Evolutionary conservation across 2,329 filamentous ascomycete species (phyloP).

Genomic region (Trichoderma koningiopsis): DNA sequence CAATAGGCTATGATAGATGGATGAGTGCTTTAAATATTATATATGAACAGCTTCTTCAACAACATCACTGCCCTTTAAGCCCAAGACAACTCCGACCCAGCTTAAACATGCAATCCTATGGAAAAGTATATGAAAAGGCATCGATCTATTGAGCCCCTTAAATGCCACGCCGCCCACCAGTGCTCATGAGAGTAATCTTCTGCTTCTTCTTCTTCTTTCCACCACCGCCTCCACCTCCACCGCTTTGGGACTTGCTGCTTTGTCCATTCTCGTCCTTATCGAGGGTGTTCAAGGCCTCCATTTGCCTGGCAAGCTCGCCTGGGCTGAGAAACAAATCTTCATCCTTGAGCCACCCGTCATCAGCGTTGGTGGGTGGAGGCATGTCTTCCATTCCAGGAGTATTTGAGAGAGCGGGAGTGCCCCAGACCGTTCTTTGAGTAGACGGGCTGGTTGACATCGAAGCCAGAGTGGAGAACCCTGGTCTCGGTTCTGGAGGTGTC

Average conservation of each 20-base stretch:
- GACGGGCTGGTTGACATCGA: slow-evolving; percentile 81
- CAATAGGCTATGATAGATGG: neutral
- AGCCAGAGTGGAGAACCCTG: slow-evolving; percentile 68
- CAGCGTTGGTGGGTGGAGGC: slow-evolving; percentile 35
- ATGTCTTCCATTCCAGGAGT: slow-evolving; percentile 57
- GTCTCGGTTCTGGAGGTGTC: slow-evolving; percentile 58
- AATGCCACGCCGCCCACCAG: slow-evolving; percentile 55
- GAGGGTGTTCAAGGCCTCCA: slow-evolving; percentile 55
- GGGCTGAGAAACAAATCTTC: slow-evolving; percentile 61
- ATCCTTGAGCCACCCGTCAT: slow-evolving; percentile 86
- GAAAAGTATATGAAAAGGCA: slow-evolving; percentile 3
- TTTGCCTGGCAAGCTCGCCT: slow-evolving; percentile 62
- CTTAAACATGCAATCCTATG: neutral
- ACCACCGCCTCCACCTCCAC: slow-evolving; percentile 30
- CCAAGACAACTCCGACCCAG: neutral
- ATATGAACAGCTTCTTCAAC: neutral
- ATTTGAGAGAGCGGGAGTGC: slow-evolving; percentile 69
- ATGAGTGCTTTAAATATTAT: neutral
- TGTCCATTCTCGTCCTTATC: slow-evolving; percentile 31
- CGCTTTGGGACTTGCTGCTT: slow-evolving; percentile 29
- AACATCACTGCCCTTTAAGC: neutral
- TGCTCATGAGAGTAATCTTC: slow-evolving; percentile 74
- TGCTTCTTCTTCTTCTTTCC: slow-evolving; percentile 70
- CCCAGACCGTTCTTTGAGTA: slow-evolving; percentile 82
- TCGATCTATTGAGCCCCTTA: slow-evolving; percentile 29